Evolutionary conservation across 2,329 filamentous ascomycete genomes (phyloP).

Genomic region (Stagonosporopsis chrysanthemi): DNA sequence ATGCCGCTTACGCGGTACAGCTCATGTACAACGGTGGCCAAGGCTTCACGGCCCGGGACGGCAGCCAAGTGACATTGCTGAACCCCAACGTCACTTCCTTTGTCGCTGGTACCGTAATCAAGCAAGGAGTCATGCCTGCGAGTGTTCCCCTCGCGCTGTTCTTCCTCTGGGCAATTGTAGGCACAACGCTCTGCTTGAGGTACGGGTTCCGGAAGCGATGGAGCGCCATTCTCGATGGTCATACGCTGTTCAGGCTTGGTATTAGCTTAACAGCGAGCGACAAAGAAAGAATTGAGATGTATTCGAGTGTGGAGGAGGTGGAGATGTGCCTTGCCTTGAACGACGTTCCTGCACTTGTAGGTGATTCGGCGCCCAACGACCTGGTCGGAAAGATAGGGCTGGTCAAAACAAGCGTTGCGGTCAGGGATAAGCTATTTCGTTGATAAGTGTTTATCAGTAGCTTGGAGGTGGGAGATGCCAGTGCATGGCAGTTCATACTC

Average conservation of each 20-base stretch:
- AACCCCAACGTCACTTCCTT: slow-evolving; percentile 12
- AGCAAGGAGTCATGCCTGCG: slow-evolving; percentile 6
- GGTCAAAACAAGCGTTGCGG: not conserved
- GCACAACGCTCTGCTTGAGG: slow-evolving; percentile 1
- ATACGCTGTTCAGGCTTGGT: slow-evolving; percentile 18
- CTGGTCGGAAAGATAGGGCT: slow-evolving; percentile 8
- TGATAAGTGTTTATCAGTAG: not conserved
- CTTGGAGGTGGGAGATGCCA: not conserved
- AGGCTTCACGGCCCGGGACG: slow-evolving; percentile 8
- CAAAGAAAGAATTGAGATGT: not conserved
- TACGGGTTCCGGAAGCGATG: slow-evolving; percentile 19
- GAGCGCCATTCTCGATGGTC: slow-evolving; percentile 16
- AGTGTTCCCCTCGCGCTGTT: slow-evolving; percentile 5
- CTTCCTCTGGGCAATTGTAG: slow-evolving; percentile 6
- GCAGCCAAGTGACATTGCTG: not conserved
- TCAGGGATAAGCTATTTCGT: not conserved
- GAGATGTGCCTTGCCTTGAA: slow-evolving; percentile 1
- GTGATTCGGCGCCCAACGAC: not conserved
- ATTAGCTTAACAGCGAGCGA: not conserved
- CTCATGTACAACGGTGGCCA: slow-evolving; percentile 17
- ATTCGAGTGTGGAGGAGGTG: not conserved
- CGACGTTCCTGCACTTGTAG: slow-evolving; percentile 6
- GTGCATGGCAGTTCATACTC: not conserved
- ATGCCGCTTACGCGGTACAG: slow-evolving; percentile 12
- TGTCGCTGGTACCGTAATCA: slow-evolving; percentile 6